Evolutionary conservation across 345 rosid genomes (phyloP).

Genomic region (Brassica cretica): DNA sequence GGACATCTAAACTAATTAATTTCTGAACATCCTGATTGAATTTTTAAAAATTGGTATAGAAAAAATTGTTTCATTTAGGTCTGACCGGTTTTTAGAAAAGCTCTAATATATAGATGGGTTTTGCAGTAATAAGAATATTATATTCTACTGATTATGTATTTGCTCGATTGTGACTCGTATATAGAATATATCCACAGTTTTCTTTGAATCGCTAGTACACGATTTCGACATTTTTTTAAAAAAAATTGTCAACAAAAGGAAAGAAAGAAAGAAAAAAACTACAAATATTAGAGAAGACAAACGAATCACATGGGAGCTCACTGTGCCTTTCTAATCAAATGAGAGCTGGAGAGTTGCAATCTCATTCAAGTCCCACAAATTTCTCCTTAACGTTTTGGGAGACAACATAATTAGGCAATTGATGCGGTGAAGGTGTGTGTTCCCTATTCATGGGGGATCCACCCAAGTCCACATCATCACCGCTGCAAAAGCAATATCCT

Average conservation of each 20-base stretch:
- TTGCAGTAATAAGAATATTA: not conserved
- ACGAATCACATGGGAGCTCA: constrained; percentile 6
- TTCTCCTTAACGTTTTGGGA: not conserved
- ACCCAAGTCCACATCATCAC: constrained; percentile 20
- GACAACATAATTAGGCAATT: constrained; percentile 23
- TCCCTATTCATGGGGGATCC: constrained; percentile 19
- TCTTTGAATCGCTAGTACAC: not conserved
- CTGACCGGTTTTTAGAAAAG: not conserved
- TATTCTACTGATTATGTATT: not conserved
- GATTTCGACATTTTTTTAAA: not conserved
- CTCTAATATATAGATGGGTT: not conserved
- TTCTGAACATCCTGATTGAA: too few relatives aligned
- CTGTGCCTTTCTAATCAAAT: constrained; percentile 18
- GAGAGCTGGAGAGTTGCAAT: constrained; percentile 2
- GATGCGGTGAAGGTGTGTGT: constrained; percentile 15
- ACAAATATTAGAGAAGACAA: constrained; percentile 18
- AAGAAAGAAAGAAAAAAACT: not conserved
- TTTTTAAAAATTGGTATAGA: too few relatives aligned
- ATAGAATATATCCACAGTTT: not conserved
- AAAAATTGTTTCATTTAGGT: too few relatives aligned
- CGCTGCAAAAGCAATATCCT: not conserved
- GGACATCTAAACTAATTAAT: too few relatives aligned
- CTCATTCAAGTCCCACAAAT: constrained; percentile 13
- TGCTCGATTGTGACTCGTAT: not conserved
- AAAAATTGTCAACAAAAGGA: not conserved